Conservation (phyloP, 495 filamentous ascomycete genomes). For the Penicillium pulvis region DNA sequence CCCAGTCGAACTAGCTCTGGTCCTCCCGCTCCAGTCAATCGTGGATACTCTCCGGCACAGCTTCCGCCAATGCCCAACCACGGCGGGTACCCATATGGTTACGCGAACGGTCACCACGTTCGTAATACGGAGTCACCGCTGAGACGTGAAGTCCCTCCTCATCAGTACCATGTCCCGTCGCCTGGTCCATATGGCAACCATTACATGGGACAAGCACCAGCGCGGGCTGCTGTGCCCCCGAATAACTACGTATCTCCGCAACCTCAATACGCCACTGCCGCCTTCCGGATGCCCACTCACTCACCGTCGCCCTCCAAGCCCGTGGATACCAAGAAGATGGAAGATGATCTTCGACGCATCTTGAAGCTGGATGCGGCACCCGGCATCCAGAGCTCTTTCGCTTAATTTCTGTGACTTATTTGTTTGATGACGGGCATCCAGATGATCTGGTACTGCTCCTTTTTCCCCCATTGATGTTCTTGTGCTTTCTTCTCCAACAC, state of each 20-base stretch:
- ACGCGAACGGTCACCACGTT: constrained; percentile 18
- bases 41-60: constrained; percentile 6
- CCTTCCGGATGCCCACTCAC: constrained; percentile 26
- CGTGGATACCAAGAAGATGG: constrained; percentile 49
- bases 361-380: constrained; percentile 49
- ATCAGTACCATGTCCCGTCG: constrained; percentile 6
- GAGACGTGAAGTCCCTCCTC: constrained; percentile 27
- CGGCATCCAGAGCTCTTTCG: constrained; percentile 43
- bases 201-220: constrained; percentile 9
- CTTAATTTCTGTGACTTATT: constrained; percentile 8
- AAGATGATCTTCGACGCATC: constrained; percentile 56
- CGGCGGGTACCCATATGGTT: constrained; percentile 18
- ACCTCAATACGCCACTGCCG: constrained; percentile 26
- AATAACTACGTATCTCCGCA: constrained; percentile 25
- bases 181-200: constrained; percentile 2
- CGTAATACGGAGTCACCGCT: constrained; percentile 26
- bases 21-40: constrained; percentile 31
- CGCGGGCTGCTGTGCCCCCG: constrained; percentile 9
- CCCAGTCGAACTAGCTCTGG: constrained; percentile 41
- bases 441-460: background rate
- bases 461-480: background rate
- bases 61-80: constrained; percentile 15
- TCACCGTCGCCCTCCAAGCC: constrained; percentile 30
- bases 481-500: constrained; percentile 14
- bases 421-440: background rate